Base-by-base conservation (phyloP, 1,284 basidiomycete genomes). In the Gymnopus androsaceus region DNA sequence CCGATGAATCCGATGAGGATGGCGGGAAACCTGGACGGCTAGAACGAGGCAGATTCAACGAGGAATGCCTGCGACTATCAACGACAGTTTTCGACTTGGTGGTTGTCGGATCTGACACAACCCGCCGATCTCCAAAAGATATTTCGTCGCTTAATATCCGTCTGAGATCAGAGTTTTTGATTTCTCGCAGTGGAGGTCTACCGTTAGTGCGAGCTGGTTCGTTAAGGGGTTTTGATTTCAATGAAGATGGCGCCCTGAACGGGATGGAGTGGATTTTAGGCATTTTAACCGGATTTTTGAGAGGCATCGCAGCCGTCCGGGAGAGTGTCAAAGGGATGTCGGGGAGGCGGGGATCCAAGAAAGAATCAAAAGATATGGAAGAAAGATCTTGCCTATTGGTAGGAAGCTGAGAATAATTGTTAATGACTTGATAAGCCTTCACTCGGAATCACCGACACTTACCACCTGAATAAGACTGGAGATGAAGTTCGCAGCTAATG, bases 341-440 rank as follows among this genome's bases (percentile, higher is more conserved):
- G 31, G 63, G 64, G n/a, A 64, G 57, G 21, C 57, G 51, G 19
- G 58, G 49, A 21, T 64, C 59, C 40, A 75, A 64, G 48, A 73
- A 74, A 8, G 65, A 61, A 61, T 73, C 70, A 15, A 66, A 63
- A 12, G 64, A 45, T 14, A 72, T 63, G 12, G 59, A 54, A 31
- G 60, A 53, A 14, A 69, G 55, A 28, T 62, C 60, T 21, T 69
- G 66, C 48, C 72, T 66, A 25, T 63, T 51, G 19, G 54, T 54
- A 21, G 72, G 67, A 51, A 67, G 56, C 72, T 74, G 33, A 47
- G 36, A 14, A 44, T 3, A 23, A 37, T 21, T 27, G 51, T 23
- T 33, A 23, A 27, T 15, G 28, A 15, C 12, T 23, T 8, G 9
- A 27, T 1, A 14, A 30, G 52, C 21, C 49, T 40, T 27, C 12